Evolutionary conservation across 2,329 filamentous ascomycete genomes (phyloP), one percentile per base, ranked within the genome.

Genomic region (Paracorniculantispora psalliotae): DNA sequence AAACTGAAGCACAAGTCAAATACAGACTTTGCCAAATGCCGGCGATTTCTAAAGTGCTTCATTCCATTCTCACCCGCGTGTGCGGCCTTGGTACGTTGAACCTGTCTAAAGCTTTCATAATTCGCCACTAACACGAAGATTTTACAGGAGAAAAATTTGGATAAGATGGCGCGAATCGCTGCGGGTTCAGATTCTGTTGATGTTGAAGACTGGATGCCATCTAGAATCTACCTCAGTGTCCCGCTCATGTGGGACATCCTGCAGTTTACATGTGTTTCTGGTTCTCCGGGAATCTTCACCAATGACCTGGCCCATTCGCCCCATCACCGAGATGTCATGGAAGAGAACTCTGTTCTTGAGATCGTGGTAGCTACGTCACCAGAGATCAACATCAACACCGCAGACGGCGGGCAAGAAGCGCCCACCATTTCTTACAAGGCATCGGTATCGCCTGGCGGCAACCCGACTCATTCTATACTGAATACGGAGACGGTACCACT

Each of bases 201-300:
- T 35, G 72, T 75, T 15, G 77, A 80, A 59, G 77, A 80, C 63
- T 81, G 79, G 79, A 76, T 79, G 68, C 79, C 79, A 0, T 79
- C 77, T 23, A 77, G 78, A 50, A 81, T 81, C 49, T 77, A 80
- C 62, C 77, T 81, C 37, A 81, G 77, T 60, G 77, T 81, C 1
- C 77, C 77, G 1, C 64, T 81, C 4, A 81, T 81, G 79, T 81
- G 79, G 79, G 76, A 79, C 39, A 76, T 81, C 10, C 66, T 81
- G 4, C 77, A 80, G 57, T 76, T 80, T 64, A 79, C 76, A 63
- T 79, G 71, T 30, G 70, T 69, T 8, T 67, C 73, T 0, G 71
- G 75, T 19, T 66, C 71, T 1, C 71, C 70, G 6, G 72, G 74
- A 13, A 67, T 69, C 1, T 68, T 75, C 0, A 67, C 67, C 0